Evolutionary conservation across 352 stramenopile genomes (phyloP), one percentile per base, ranked within the genome.

Genomic region (Ophiocytium majus): DNA sequence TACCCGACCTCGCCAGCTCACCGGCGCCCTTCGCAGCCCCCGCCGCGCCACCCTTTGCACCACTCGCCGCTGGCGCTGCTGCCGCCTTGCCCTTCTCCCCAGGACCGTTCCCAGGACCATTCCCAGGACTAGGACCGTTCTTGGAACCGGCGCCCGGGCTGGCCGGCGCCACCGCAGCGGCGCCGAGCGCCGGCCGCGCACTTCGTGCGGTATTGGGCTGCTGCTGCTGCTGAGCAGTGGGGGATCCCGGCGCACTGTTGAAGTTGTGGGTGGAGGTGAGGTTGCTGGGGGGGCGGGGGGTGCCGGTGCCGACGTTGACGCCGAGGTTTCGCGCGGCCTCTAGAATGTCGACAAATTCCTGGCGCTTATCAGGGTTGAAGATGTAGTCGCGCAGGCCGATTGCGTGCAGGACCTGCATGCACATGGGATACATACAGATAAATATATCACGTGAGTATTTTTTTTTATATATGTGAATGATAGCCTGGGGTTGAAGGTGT

Each of bases 401-500:
- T 1, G 63, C 83, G 33, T 81, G 79, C 64, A 76, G 64, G 1
- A 76, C n/a, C 64, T 35, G n/a, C n/a, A n/a, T n/a, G n/a, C n/a
- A n/a, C n/a, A n/a, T n/a, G n/a, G n/a, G n/a, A n/a, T n/a, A n/a
- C n/a, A n/a, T n/a, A n/a, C n/a, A n/a, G n/a, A n/a, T n/a, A n/a
- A n/a, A n/a, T n/a, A n/a, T n/a, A n/a, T n/a, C n/a, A n/a, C n/a
- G n/a, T n/a, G n/a, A n/a, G n/a, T n/a, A n/a, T n/a, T n/a, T n/a
- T n/a, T n/a, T n/a, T n/a, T n/a, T n/a, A n/a, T n/a, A n/a, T n/a
- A n/a, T n/a, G n/a, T n/a, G n/a, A n/a, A n/a, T n/a, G n/a, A n/a
- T n/a, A n/a, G n/a, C n/a, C n/a, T n/a, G 9, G 83, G 83, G 50
- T 86, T 86, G n/a, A 86, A 79, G 83, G 80, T 83, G 66, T 86